Evolutionary conservation across 768 basidiomycete genomes (phyloP), one percentile per base, ranked within the genome.

Genomic region (Serpula lacrymans): DNA sequence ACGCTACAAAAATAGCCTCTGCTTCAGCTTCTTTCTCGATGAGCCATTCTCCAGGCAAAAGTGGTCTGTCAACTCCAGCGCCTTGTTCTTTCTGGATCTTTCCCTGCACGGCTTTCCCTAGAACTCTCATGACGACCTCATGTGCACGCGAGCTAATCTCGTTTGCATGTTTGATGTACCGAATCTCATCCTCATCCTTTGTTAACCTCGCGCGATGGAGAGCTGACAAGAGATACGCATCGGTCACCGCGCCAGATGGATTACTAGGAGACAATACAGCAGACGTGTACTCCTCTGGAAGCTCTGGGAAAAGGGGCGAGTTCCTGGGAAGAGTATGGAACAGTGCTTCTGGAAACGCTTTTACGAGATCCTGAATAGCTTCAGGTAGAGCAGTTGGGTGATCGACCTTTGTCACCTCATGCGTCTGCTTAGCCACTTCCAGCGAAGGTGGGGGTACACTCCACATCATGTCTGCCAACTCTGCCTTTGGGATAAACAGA

Each of bases 21-120:
- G 92, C 95, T 59, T 96, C 94, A 0, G 82, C 84, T 62, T 98
- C 95, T 51, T 86, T 88, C 65, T 88, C 80, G 12, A 97, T 88
- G 32, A 90, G 67, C 87, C 94, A 96, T 53, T 93, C 85, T 3
- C 74, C 71, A 2, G 87, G 88, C 3, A 89, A 67, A 4, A 76
- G 62, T 0, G 80, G 81, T 3, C 75, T 64, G 8, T 65, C 63
- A 3, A 45, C 50, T 2, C 55, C 55, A 23, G 69, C 68, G 4
- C 63, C 75, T 10, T 65, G 61, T 12, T 58, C 75, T 25, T 63
- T 65, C 48, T 63, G 59, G 43, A 84, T 72, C 38, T 70, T 68
- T 13, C 74, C 74, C 37, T 77, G 76, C 14, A 85, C 85, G 3
- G 82, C 82, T 34, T 71, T 64, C 3, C 93, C 93, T 11, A 96